These are phyloP conservation scores for Tilletia caries DNA, from an alignment of 1,284 basidiomycete species.

Conservation along the genomic window DNA sequence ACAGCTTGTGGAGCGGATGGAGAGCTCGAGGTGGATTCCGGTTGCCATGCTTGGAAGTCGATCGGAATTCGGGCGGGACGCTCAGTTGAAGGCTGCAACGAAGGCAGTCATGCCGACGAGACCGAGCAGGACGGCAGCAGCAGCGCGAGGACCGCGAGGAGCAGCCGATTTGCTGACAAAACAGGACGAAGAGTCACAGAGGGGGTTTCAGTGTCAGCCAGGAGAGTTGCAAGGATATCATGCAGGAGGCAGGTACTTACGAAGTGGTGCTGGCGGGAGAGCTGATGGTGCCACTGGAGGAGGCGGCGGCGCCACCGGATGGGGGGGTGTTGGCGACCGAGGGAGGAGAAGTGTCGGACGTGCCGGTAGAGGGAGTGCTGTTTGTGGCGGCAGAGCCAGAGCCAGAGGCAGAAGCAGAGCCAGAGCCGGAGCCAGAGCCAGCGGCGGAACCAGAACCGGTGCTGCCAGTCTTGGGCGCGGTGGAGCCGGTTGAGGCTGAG, in stretches of 20 bases:
- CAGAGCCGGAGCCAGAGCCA: background rate
- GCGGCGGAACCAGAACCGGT: background rate
- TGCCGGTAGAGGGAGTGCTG: background rate
- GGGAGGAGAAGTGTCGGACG: background rate
- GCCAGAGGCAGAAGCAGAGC: background rate
- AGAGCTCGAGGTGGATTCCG: too few relatives aligned
- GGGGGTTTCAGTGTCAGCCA: background rate
- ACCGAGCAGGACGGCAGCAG: background rate
- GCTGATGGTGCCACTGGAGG: background rate
- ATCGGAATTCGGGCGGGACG: background rate
- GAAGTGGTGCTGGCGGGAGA: background rate
- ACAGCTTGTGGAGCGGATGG: too few relatives aligned
- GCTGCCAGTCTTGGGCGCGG: background rate
- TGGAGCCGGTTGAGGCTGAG: background rate
- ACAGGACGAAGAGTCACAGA: too few relatives aligned
- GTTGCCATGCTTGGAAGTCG: too few relatives aligned
- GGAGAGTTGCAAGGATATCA: too few relatives aligned
- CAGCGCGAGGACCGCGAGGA: background rate
- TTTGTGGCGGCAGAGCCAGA: background rate
- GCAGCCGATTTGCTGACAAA: background rate
- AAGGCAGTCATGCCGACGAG: slow-evolving; percentile 2
- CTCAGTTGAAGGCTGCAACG: background rate
- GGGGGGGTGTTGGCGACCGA: background rate
- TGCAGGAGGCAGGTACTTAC: background rate
- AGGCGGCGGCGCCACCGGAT: background rate